Evolutionary conservation across 208 protist genomes (phyloP), one percentile per base, ranked within the genome.

Genomic region (Wallacemonas rigidus): DNA sequence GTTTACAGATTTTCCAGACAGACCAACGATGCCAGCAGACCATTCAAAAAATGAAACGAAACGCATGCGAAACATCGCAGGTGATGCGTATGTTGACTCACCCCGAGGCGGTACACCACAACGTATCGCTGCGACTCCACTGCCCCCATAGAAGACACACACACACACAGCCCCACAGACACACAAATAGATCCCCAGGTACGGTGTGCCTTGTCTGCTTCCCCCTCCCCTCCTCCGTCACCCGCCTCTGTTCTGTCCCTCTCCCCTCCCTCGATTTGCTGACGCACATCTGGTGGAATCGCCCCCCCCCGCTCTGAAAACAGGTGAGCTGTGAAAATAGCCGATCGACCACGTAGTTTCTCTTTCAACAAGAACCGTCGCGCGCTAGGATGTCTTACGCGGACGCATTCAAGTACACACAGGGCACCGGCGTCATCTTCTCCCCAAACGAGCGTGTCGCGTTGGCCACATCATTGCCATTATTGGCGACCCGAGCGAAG

Each of bases 401-500:
- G 6, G 74, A 90, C 17, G 71, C 81, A 3, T 91, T 92, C 72
- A 45, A 74, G 1, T 83, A 86, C 65, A 72, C 82, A 2, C 74
- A 88, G 71, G 75, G 76, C 9, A 89, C 87, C 3, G 85, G 86
- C n/a, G 81, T 90, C 67, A 62, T 88, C 39, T 95, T 93, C 76
- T 87, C 88, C 2, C 84, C 81, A 0, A 92, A 79, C 54, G 90
- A 95, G 64, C 81, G 85, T 5, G 86, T 92, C 26, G 80, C 90
- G 36, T 83, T 96, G 0, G 76, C 78, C 6, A 92, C 87, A 35
- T 87, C 91, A 1, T 73, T 96, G 4, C 91, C 91, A 17, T 67
- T 94, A 9, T 72, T 96, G 2, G 78, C 85, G 38, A 73, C 76
- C 48, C 84, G 83, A 38, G 83, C 82, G 17, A 94, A 94, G 79